Evolutionary conservation across 208 protist species (phyloP), one percentile per base, ranked within the genome.

Genomic region (Trypanosoma rangeli): DNA sequence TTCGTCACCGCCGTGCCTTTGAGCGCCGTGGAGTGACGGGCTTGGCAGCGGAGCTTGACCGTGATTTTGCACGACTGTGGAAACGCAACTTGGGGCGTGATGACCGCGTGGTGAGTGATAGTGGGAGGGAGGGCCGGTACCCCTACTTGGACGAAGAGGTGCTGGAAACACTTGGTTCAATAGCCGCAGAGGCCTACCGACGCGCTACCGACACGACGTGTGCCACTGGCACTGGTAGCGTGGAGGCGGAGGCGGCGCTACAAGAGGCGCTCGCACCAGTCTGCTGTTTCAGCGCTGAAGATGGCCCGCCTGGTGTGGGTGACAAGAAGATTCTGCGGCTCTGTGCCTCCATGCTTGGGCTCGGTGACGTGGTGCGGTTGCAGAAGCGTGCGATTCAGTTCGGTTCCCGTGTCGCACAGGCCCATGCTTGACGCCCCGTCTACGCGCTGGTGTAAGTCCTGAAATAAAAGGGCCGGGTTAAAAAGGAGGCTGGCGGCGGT

Each of bases 351-450:
- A 68, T 88, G 35, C 42, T 98, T n/a, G 98, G 97, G 0, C 80
- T 99, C 20, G 48, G 62, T 10, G 73, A 68, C 13, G 86, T 92
- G 29, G 83, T 94, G 24, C 64, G 70, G 20, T 77, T 98, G 55
- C 85, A 97, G 70, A 99, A 99, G 82, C 89, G 98, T 15, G 98
- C 98, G 4, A 99, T 99, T 46, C 98, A 99, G 81, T 99, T 99
- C 66, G 98, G 98, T 60, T 96, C 97, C 7, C 86, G 97, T 24
- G 89, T 98, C 49, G 97, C 98, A 12, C 91, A 98, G 22, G 29
- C 54, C 15, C 60, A 35, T 24, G 22, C 65, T 62, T 70, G 55
- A 62, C 26, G 57, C 28, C 1, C 63, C n/a, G 49, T 16, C 28
- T 24, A 22, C 42, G 1, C 15, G 8, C 15, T 42, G 55, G 50